Base-by-base conservation (phyloP, 2,329 filamentous ascomycete genomes). In the Penicillium decumbens region DNA sequence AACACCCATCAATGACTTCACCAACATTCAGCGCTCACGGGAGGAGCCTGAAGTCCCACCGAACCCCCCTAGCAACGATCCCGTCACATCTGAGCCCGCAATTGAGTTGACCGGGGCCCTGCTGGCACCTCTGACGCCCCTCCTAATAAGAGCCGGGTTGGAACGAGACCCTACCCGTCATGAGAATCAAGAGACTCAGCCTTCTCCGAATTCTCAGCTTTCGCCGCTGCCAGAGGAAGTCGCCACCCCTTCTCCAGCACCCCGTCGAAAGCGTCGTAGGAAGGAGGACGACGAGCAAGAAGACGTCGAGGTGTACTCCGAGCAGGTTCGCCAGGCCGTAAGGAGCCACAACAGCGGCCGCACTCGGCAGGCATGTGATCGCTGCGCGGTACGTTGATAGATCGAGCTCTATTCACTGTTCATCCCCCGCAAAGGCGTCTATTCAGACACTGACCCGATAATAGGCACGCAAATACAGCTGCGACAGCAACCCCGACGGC, bases 401-500 rank as follows among this genome's bases (percentile, higher is more conserved):
- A 25, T 8, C 23, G 2, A 32, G 12, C n/a, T 23, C 20, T 4
- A 1, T 12, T 12, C 15, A 4, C 12, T 8, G 3, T 13, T 20
- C 18, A 4, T 12, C n/a, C 2, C 23, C 9, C 33, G 10, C 10
- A 9, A 8, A 37, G 3, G 20, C 12, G 12, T 20, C 15, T 4
- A 37, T 20, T 18, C 8, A 20, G 2, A 23, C 8, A 9, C 38
- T 40, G 23, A 13, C 23, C 23, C 3, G 12, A 6, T 3, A n/a
- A 40, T 28, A 44, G 42, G 6, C 20, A 3, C 32, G 32, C n/a
- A 7, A 24, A 12, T n/a, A 29, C 8, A 4, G 5, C 7, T 67
- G 65, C 37, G 62, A 65, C 25, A 44, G 44, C 2, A 46, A 55
- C 7, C 25, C 41, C 2, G 18, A 29, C 1, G 54, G 57, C 12